Conservation (phyloP, 2,329 filamentous ascomycete species). For the Verticillium albo-atrum region DNA sequence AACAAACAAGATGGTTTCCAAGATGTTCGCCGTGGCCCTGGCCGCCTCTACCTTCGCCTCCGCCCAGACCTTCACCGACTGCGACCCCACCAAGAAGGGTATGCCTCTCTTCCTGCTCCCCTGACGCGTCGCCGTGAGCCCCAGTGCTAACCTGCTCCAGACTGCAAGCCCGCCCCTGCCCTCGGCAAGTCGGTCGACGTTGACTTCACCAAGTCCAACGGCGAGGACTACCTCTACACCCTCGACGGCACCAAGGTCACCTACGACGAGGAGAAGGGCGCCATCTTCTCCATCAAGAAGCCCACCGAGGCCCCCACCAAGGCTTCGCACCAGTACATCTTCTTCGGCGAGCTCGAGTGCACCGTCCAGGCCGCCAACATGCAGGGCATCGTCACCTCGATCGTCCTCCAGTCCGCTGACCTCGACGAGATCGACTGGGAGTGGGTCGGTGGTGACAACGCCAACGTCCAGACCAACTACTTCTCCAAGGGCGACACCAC, state of each 20-base stretch:
- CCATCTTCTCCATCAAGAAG: conserved; percentile 62
- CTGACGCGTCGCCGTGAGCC: neutral
- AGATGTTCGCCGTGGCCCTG: conserved; percentile 43
- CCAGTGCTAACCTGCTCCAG: conserved; percentile 25
- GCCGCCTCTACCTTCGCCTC: conserved; percentile 43
- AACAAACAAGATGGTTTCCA: conserved; percentile 17
- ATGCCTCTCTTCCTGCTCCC: conserved; percentile 14
- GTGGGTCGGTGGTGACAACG: conserved; percentile 74
- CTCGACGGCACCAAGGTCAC: conserved; percentile 42
- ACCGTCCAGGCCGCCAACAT: conserved; percentile 76
- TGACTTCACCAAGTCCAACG: conserved; percentile 73
- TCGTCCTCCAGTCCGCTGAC: conserved; percentile 84
- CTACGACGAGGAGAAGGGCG: conserved; percentile 43
- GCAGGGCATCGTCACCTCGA: conserved; percentile 80
- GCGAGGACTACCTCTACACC: conserved; percentile 51
- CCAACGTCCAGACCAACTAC: conserved; percentile 83
- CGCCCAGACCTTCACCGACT: conserved; percentile 53
- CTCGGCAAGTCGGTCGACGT: conserved; percentile 60
- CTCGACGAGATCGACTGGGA: conserved; percentile 97
- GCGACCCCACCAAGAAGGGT: conserved; percentile 51
- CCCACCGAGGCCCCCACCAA: conserved; percentile 68
- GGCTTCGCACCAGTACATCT: conserved; percentile 80
- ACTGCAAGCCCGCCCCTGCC: conserved; percentile 71
- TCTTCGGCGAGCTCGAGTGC: conserved; percentile 87
- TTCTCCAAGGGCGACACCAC: conserved; percentile 69